Base-by-base conservation (phyloP, 1,284 basidiomycete species). In the Fomitopsis schrenkii region DNA sequence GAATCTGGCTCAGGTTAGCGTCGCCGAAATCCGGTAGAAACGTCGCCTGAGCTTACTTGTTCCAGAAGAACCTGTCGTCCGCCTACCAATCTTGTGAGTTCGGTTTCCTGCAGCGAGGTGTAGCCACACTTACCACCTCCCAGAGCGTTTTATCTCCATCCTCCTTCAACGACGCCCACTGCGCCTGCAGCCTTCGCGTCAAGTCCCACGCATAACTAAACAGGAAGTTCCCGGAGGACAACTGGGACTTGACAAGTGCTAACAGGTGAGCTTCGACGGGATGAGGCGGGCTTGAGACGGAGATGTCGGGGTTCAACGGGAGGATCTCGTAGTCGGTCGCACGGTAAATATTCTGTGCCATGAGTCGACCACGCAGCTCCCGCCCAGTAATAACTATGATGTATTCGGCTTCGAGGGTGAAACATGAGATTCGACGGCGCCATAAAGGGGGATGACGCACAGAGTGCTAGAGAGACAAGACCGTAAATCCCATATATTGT, bases 1-100 rank as follows among this genome's bases (percentile, higher is more conserved):
- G 71, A 85, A 90, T 73, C 88, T 91, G 48, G 36, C 50, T 30
- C 12, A 28, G 19, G 28, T 57, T 22, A 63, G 63, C 35, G 59
- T 44, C 62, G 50, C 59, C 45, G 41, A 45, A 14, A 17, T 10
- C 2, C 40, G 15, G 5, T 9, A 9, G 22, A 57, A 10, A 41
- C 14, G 30, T 63, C 59, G 35, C 7, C 22, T n/a, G 67, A 40
- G 82, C 77, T 65, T 77, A 93, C 84, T 88, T 92, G 77, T 99
- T 99, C 97, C 97, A 99, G 78, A 98, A 99, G 80, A 99, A 99
- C 65, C 97, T 85, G 70, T 97, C 94, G 69, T 99, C 97, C 36
- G 91, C 90, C 85, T 95, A 70, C 66, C 62, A 22, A 66, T 46
- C 56, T 48, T 40, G 40, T 68, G 64, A 62, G 57, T 59, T 61